Evolutionary conservation across 805 yeast genomes (phyloP).

Genomic region (Barnettozyma sp.): DNA sequence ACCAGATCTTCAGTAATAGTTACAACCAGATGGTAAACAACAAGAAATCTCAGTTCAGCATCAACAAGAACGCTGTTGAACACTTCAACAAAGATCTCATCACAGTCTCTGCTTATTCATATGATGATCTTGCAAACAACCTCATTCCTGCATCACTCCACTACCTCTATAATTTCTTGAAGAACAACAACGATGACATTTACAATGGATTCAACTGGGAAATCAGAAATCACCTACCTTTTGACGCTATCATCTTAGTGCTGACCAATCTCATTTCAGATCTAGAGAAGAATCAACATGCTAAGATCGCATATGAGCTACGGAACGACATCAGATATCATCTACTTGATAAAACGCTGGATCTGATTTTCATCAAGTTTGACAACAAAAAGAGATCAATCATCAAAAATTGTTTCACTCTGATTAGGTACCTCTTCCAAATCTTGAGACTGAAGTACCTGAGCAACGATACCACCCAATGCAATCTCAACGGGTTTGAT

Average conservation of each 20-base stretch:
- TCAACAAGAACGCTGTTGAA: constrained; percentile 12
- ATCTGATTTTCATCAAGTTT: constrained; percentile 27
- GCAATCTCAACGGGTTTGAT: constrained; percentile 19
- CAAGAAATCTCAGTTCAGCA: constrained; percentile 22
- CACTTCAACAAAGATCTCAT: constrained; percentile 9
- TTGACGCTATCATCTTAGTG: constrained; percentile 48
- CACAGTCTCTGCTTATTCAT: constrained; percentile 30
- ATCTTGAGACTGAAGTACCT: constrained; percentile 26
- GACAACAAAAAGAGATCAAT: constrained; percentile 29
- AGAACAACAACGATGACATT: constrained; percentile 39
- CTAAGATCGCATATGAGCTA: constrained; percentile 23
- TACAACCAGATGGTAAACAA: constrained; percentile 26
- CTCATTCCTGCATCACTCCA: constrained; percentile 51
- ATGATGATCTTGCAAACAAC: constrained; percentile 45
- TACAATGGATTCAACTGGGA: constrained; percentile 56
- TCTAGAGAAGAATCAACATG: constrained; percentile 30
- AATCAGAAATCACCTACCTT: constrained; percentile 51
- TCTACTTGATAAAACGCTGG: constrained; percentile 26
- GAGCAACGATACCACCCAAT: constrained; percentile 17
- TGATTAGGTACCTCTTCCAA: constrained; percentile 28
- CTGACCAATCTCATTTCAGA: constrained; percentile 48
- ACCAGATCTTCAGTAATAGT: constrained; percentile 21
- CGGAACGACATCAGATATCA: constrained; percentile 30
- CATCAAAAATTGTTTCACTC: constrained; percentile 28
- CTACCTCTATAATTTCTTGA: constrained; percentile 47